Conservation (phyloP, 257 asterid species). For the Primulina huaijiensis region DNA sequence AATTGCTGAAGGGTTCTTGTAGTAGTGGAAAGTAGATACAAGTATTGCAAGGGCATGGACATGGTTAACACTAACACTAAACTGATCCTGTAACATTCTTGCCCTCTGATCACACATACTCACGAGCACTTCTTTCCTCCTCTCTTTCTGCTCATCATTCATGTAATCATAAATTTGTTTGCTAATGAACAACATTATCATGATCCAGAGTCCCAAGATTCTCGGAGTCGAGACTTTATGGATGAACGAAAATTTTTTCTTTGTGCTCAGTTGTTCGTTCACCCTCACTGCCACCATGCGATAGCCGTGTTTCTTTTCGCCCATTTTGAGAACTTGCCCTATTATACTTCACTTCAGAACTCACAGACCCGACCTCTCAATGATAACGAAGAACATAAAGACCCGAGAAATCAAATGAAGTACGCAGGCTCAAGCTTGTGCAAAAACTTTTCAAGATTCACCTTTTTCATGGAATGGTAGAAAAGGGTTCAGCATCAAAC, state of each 20-base stretch:
- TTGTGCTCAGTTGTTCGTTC: conserved; percentile 48
- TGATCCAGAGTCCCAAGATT: conserved; percentile 48
- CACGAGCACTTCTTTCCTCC: conserved; percentile 69
- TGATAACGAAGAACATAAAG: conserved; percentile 18
- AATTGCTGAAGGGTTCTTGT: conserved; percentile 85
- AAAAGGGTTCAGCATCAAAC: conserved; percentile 30
- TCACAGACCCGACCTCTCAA: conserved; percentile 20
- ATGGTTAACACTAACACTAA: conserved; percentile 87
- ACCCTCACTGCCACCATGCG: conserved; percentile 57
- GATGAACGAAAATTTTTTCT: conserved; percentile 43
- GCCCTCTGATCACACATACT: conserved; percentile 96
- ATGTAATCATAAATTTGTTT: conserved; percentile 30
- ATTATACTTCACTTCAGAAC: conserved; percentile 22
- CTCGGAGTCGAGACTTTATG: conserved; percentile 33
- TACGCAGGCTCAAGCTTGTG: conserved; percentile 26
- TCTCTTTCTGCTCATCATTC: conserved; percentile 54
- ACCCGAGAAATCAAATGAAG: conserved; percentile 20
- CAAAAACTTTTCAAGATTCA: conserved; percentile 38
- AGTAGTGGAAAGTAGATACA: conserved; percentile 80
- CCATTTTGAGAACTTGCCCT: conserved; percentile 39
- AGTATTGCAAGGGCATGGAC: conserved; percentile 94
- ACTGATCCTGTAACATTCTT: conserved; percentile 93
- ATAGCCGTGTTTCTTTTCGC: conserved; percentile 53
- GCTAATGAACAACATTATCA: conserved; percentile 32
- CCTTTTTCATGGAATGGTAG: conserved; percentile 31